Evolutionary conservation across 2,329 filamentous ascomycete species (phyloP), one percentile per base, ranked within the genome.

Genomic region (Knufia petricola): DNA sequence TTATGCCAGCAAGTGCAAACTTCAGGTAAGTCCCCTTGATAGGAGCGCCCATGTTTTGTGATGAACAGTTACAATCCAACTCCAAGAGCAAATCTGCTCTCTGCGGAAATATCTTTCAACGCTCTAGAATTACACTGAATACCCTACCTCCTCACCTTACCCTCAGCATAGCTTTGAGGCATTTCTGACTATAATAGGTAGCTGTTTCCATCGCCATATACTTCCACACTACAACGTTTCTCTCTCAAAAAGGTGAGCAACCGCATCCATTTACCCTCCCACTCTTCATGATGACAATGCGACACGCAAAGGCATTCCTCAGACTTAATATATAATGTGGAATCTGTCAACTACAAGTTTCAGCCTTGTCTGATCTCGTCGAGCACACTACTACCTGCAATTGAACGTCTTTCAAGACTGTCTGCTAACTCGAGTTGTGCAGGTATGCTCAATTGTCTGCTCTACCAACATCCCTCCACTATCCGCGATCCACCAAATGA

Each of bases 281-380:
- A n/a, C n/a, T 52, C 69, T 69, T 63, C 64, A 68, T 81, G 77
- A 80, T 80, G 77, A 80, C 73, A 65, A 66, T 66, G 70, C 66
- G 77, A 80, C 77, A 78, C 65, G 74, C 73, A 74, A 77, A 76
- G 78, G 77, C 77, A 81, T 81, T 81, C 77, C 77, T 81, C 77
- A 75, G 75, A 70, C 77, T 73, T 75, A 80, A 81, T 67, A 69
- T 66, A 70, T 64, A 66, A 73, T 80, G 77, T 79, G 73, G 77
- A 80, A 76, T 72, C 71, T 76, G 75, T 79, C 72, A 66, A 60
- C 64, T 64, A 70, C 65, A 78, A 81, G 77, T 81, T 81, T 81
- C 77, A 81, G 77, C 77, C 77, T 81, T 81, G 77, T 81, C 77
- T 81, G 77, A 81, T 52, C 48, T 38, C 26, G 39, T 46, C 50